Conservation (phyloP, 2,329 filamentous ascomycete species). For the Arachnomyces sp. region DNA sequence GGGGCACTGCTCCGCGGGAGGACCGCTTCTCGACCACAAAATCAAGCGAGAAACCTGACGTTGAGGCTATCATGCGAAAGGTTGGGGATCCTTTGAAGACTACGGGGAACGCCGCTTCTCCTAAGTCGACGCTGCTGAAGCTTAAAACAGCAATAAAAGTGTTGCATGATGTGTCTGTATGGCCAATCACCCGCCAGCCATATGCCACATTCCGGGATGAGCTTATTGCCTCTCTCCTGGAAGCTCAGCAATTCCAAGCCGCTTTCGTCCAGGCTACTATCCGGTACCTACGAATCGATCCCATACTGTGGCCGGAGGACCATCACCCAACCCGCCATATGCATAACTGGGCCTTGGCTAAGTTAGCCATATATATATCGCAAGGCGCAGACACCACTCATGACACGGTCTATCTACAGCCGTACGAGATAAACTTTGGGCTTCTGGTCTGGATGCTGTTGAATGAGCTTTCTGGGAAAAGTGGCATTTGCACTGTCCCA, state of each 20-base stretch:
- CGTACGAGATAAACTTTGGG: slow-evolving; percentile 22
- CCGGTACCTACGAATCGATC: slow-evolving; percentile 45
- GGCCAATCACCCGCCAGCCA: slow-evolving; percentile 48
- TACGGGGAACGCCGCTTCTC: slow-evolving; percentile 15
- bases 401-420: slow-evolving; percentile 14
- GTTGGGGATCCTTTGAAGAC: slow-evolving; percentile 20
- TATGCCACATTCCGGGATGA: slow-evolving; percentile 48
- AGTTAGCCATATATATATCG: slow-evolving; percentile 22
- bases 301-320: slow-evolving; percentile 23
- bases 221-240: slow-evolving; percentile 43
- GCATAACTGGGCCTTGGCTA: slow-evolving; percentile 32
- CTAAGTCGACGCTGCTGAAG: slow-evolving; percentile 24
- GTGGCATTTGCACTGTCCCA: slow-evolving; percentile 22
- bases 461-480: slow-evolving; percentile 18
- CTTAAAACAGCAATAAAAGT: slow-evolving; percentile 34
- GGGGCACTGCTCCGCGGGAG: slow-evolving; percentile 14
- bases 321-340: slow-evolving; percentile 49
- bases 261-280: slow-evolving; percentile 47
- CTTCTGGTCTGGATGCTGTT: slow-evolving; percentile 30
- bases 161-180: slow-evolving; percentile 34
- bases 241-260: slow-evolving; percentile 33
- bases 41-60: slow-evolving; percentile 8
- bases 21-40: slow-evolving; percentile 12
- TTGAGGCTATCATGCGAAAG: slow-evolving; percentile 16
- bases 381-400: slow-evolving; percentile 16